phyloP scores from a whole-genome alignment of 805 yeast species.

The Lachancea fermentati region DNA sequence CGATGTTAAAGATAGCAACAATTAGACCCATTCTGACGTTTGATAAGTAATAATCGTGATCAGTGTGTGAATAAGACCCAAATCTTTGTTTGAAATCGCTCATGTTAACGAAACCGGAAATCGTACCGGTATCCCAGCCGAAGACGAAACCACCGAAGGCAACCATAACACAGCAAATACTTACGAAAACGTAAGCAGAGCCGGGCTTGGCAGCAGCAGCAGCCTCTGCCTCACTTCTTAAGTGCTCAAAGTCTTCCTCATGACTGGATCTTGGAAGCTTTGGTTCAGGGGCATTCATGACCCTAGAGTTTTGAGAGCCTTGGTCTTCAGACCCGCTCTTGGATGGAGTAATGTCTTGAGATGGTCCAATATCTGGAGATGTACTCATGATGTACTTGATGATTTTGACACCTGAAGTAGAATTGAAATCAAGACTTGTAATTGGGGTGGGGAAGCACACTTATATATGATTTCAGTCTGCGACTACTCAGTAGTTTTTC shows the following conservation, averaged over 20 bases:
- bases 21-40: conserved; percentile 51
- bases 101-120: conserved; percentile 61
- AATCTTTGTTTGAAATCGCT: conserved; percentile 51
- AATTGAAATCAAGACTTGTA: neutral
- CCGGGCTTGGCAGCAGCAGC: conserved; percentile 15
- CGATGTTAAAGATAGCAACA: conserved; percentile 59
- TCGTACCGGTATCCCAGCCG: conserved; percentile 79
- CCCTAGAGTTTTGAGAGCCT: conserved; percentile 14
- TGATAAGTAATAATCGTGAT: conserved; percentile 44
- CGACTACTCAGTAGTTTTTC: neutral
- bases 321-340: conserved; percentile 10
- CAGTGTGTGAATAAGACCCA: conserved; percentile 38
- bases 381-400: conserved; percentile 1
- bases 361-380: conserved; percentile 10
- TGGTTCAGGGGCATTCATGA: conserved; percentile 18
- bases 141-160: conserved; percentile 47
- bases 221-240: conserved; percentile 18
- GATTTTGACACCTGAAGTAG: neutral
- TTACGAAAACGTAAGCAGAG: conserved; percentile 18
- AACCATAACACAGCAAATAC: conserved; percentile 23
- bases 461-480: conserved; percentile 5
- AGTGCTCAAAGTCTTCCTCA: conserved; percentile 17
- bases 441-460: conserved; percentile 7
- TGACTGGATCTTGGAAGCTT: conserved; percentile 12
- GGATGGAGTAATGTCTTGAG: conserved; percentile 7